Base-by-base conservation (phyloP, 23 red algal species). In the Agarophyton chilense region DNA sequence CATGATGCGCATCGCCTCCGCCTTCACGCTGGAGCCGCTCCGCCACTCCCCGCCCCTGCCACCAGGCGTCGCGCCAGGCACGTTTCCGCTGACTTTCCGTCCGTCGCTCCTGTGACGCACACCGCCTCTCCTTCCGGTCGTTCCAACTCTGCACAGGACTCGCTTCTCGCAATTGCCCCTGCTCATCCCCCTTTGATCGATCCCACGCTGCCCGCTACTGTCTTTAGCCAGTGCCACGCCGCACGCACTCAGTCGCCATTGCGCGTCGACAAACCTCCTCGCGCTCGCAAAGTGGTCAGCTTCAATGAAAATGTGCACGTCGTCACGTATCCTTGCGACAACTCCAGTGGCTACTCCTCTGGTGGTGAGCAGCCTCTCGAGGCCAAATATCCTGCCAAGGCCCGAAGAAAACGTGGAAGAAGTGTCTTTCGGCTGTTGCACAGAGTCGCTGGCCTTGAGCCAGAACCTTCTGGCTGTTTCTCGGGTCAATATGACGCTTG, bases 291-390 rank as follows among this genome's bases (percentile, higher is more conserved):
- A 19, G 82, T 87, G 52, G 82, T 87, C 39, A 87, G 82, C 28
- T 87, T 87, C 62, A 87, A 87, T 52, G 82, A 87, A 29, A 87
- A 87, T 56, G 82, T 87, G 14, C 82, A 71, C 62, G 67, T 87
- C 63, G 82, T 87, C 32, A 87, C 82, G 21, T 87, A 87, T 72
- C 64, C 82, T 21, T 72, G 62, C 42, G 82, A 87, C 10, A 72
- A 47, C 22, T 66, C 54, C 9, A 58, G 50, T 49, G 62, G 57
- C n/a, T 56, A 87, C 40, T 87, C 82, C 17, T 87, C 82, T 6
- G 65, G 25, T 52, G 43, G 57, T 33, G 82, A 87, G 28, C 42
- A 47, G 1, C 6, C 82, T 60, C 33, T 44, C 17, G 50, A 54
- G 0, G 24, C 1, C 16, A 36, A 42, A 28, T 73, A 56, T 35